Evolutionary conservation across 2,329 filamentous ascomycete species (phyloP), one percentile per base, ranked within the genome.

Genomic region (Penicillium janthinellum): DNA sequence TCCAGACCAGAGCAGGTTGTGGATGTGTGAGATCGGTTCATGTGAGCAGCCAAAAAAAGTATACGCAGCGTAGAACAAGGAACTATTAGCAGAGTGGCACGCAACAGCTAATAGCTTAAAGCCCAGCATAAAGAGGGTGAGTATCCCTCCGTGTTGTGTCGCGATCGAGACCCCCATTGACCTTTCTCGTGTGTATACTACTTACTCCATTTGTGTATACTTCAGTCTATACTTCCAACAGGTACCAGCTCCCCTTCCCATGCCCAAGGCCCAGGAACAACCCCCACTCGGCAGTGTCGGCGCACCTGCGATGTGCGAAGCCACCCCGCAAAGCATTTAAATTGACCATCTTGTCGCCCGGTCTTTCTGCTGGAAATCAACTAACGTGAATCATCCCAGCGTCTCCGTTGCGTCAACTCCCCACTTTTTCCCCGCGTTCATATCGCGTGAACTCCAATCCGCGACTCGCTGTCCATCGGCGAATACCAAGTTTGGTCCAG

Each of bases 391-490:
- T 4, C 20, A 4, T 53, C 39, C 22, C 53, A 56, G n/a, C 47
- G 11, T 41, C 37, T 31, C 45, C 55, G 22, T 60, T 62, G 60
- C 59, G 57, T 65, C 62, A 56, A 59, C 65, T 55, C 70, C 66
- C 70, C 70, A 71, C 70, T 70, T 72, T 70, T 70, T 68, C 68
- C 71, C 71, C 69, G 60, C 69, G 60, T 58, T 59, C 47, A 56
- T 63, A 51, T 53, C 55, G 57, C 58, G 41, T 39, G 47, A 58
- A 64, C 45, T 56, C 63, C 57, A 68, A 64, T 64, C 54, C 56
- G 39, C 60, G 45, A 52, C 41, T 31, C 34, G 44, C 37, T 12
- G 42, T 48, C 44, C 25, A 38, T 15, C 25, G 11, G 49, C 25
- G 12, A 58, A 58, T 48, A 57, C 35, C 57, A 47, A 25, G 35